phyloP scores from a whole-genome alignment of 306 rosid species.

The Crotalaria pallida region DNA sequence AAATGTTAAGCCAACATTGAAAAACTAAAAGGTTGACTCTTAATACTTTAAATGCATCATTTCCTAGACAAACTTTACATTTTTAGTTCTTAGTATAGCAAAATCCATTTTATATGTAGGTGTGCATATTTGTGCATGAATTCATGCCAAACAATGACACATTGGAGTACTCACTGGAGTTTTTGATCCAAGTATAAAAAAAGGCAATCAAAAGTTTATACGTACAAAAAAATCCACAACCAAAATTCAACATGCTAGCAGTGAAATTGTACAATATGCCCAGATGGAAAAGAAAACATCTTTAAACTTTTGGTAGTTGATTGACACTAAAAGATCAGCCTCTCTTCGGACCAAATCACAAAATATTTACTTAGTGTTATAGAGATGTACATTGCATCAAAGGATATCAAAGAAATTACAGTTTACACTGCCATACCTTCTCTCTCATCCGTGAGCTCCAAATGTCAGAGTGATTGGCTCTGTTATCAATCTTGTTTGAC shows the following conservation, averaged over 20 bases:
- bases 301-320: not conserved
- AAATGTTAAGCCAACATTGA: too few relatives aligned
- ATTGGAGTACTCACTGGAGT: not conserved
- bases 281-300: not conserved
- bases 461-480: constrained; percentile 53
- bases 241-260: not conserved
- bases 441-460: constrained; percentile 89
- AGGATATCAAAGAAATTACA: not conserved
- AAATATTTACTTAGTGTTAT: not conserved
- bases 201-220: not conserved
- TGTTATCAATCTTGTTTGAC: constrained; percentile 41
- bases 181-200: not conserved
- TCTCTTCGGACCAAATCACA: not conserved
- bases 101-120: too few relatives aligned
- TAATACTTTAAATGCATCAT: too few relatives aligned
- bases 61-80: too few relatives aligned
- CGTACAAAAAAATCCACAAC: not conserved
- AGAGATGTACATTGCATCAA: not conserved
- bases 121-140: not conserved
- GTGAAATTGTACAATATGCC: not conserved
- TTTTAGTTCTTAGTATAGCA: too few relatives aligned
- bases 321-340: constrained; percentile 8
- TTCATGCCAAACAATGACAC: not conserved
- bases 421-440: constrained; percentile 52
- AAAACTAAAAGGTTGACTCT: too few relatives aligned